These are phyloP conservation scores for Sedum album DNA, from an alignment of 164 flowering plant species.

Conservation along the genomic window DNA sequence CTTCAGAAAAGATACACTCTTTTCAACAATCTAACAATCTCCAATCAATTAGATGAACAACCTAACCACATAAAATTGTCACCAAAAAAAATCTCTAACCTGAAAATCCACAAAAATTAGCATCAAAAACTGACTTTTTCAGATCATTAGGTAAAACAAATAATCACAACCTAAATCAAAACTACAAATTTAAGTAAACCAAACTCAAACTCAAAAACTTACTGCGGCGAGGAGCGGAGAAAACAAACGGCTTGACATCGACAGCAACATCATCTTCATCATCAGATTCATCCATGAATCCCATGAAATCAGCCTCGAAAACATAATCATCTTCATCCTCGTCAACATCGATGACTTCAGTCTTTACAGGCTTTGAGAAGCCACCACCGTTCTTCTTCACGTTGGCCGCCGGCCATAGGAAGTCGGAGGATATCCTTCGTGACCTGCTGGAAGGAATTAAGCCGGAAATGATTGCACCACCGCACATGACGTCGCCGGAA, in stretches of 20 bases:
- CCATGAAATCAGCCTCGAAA: conserved; percentile 85
- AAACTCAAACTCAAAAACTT: neutral
- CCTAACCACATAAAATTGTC: neutral
- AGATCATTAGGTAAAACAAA: neutral
- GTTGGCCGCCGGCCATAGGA: conserved; percentile 42
- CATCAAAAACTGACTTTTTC: too few species aligned
- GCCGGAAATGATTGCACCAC: conserved; percentile 90
- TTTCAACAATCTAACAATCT: neutral
- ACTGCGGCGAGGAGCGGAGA: conserved; percentile 26
- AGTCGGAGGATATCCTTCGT: conserved; percentile 38
- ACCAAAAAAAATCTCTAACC: too few species aligned
- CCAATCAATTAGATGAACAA: neutral
- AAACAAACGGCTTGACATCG: conserved; percentile 35
- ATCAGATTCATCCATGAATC: conserved; percentile 37
- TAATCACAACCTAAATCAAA: neutral
- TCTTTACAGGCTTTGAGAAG: conserved; percentile 23
- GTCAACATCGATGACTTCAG: conserved; percentile 16
- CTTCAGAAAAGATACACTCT: too few species aligned
- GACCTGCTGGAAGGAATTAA: conserved; percentile 37
- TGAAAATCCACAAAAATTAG: neutral
- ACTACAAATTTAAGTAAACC: neutral
- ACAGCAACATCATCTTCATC: conserved; percentile 37
- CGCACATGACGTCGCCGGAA: conserved; percentile 51
- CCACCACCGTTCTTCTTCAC: conserved; percentile 13
- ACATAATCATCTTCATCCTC: conserved; percentile 28